Base-by-base conservation (phyloP, 2,329 filamentous ascomycete genomes). In the Fusarium sp. region DNA sequence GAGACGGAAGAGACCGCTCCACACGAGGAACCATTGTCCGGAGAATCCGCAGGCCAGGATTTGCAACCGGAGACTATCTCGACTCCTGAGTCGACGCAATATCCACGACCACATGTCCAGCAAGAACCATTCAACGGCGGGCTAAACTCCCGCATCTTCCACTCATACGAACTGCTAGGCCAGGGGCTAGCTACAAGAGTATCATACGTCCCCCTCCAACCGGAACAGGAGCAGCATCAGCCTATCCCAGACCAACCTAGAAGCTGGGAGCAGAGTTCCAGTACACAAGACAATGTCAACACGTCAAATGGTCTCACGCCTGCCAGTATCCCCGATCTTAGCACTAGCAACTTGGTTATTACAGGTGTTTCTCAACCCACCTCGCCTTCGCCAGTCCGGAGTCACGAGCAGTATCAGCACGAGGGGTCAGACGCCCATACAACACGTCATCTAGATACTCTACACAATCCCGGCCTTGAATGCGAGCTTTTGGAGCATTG, bases 401-500 rank as follows among this genome's bases (percentile, higher is more conserved):
- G 16, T 0, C 31, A 16, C 8, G 9, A 23, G 16, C 44, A 18
- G 6, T 13, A 18, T 36, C 23, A 40, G 3, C 18, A 57, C 11
- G 20, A 8, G 27, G 29, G 46, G n/a, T 58, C 34, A 59, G 46
- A 25, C 25, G 10, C 14, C 1, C 64, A 36, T 1, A 58, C 44
- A 16, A 67, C 42, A 0, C 64, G 72, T 0, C 72, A 74, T 2
- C 33, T 74, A 0, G 72, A 74, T 9, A 61, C 63, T 0, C 56
- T 74, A 7, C 62, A 71, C 2, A 70, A 72, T 4, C 72, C 72
- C 0, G 65, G 50, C 1, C 65, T 74, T 0, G 67, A 74, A 14
- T 73, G 72, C 7, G 69, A 74, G 14, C 23, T 74, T 1, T 13
- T 74, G 2, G 36, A 74, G 11, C 72, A 74, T 11, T 74, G 72